These are phyloP conservation scores for Penicillium paxilli DNA, from an alignment of 495 filamentous ascomycete genomes.

Conservation along the genomic window DNA sequence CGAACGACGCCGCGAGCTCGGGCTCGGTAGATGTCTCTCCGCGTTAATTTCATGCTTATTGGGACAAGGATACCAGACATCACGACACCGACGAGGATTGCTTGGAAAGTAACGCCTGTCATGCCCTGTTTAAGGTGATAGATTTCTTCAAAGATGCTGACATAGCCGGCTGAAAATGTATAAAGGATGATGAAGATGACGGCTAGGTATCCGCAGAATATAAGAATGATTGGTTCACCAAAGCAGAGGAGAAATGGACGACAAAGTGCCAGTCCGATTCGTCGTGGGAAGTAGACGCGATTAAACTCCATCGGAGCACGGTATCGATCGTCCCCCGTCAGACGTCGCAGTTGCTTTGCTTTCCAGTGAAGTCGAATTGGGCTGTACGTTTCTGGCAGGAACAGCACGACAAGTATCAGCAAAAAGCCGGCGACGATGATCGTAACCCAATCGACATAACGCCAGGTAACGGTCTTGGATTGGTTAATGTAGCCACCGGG, in stretches of 20 bases:
- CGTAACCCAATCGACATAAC: slow-evolving; percentile 47
- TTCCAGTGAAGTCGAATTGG: slow-evolving; percentile 48
- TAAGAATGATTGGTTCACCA: slow-evolving; percentile 43
- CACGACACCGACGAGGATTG: slow-evolving; percentile 53
- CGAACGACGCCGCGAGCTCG: slow-evolving; percentile 17
- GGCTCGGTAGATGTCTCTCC: slow-evolving; percentile 13
- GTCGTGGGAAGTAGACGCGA: slow-evolving; percentile 21
- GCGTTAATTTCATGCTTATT: slow-evolving; percentile 25
- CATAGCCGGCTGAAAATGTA: slow-evolving; percentile 59
- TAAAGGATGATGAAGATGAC: slow-evolving; percentile 62
- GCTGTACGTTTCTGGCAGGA: slow-evolving; percentile 49
- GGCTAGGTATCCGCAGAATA: slow-evolving; percentile 50
- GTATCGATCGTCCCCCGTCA: slow-evolving; percentile 36
- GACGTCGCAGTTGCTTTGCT: slow-evolving; percentile 41
- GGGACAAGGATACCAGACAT: slow-evolving; percentile 44
- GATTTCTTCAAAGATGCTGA: slow-evolving; percentile 53
- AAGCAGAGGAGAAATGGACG: slow-evolving; percentile 38
- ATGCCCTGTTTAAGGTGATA: slow-evolving; percentile 47
- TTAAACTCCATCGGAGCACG: slow-evolving; percentile 39
- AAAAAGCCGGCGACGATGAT: slow-evolving; percentile 38
- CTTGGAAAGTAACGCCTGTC: slow-evolving; percentile 54
- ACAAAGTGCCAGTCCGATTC: slow-evolving; percentile 34
- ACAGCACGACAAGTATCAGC: slow-evolving; percentile 34
- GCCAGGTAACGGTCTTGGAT: slow-evolving; percentile 29
- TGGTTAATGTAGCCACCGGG: slow-evolving; percentile 39